Base-by-base conservation (phyloP, 108 stramenopile genomes). In the Mediolabrus comicus region DNA sequence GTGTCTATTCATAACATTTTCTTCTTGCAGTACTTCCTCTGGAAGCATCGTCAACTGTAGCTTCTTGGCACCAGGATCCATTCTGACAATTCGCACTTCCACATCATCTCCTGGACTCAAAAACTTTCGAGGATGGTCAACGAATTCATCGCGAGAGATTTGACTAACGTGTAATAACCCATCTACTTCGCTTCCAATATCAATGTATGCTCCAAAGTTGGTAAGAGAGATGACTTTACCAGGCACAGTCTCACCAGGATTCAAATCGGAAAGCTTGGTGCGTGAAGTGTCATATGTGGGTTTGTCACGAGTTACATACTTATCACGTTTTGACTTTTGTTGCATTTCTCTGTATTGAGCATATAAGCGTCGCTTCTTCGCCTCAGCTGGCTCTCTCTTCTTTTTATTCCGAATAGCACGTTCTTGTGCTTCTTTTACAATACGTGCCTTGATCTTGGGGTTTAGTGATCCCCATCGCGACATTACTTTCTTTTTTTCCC, bases 181-280 rank as follows among this genome's bases (percentile, higher is more conserved):
- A 67, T 95, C 93, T 26, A 91, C 87, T 67, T 95, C 92, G 26
- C 92, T 86, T 46, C 94, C 94, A 53, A 95, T 76, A 65, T 97
- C 93, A 10, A 96, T 83, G 64, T 95, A 96, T 3, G 93, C 96
- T 54, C 96, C 96, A 74, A 85, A 94, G n/a, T 73, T 79, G 3
- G 89, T 92, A 34, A 97, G 38, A 3, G 90, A 90, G 67, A 92
- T 92, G 8, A 92, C 88, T 26, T 71, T 80, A 10, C 92, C 92
- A 0, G 70, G 72, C 10, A 85, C 38, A 57, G 84, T 80, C 67
- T 82, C 86, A 12, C 87, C 87, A 11, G 81, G 73, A 19, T 63
- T 59, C 16, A 86, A 73, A 2, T 64, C 80, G 10, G 82, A 27
- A 26, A 94, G 62, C 7, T 72, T 72, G 3, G 75, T 72, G 26